Evolutionary conservation across 73 alveolate species (phyloP).

Genomic region (Uronychia binucleata): DNA sequence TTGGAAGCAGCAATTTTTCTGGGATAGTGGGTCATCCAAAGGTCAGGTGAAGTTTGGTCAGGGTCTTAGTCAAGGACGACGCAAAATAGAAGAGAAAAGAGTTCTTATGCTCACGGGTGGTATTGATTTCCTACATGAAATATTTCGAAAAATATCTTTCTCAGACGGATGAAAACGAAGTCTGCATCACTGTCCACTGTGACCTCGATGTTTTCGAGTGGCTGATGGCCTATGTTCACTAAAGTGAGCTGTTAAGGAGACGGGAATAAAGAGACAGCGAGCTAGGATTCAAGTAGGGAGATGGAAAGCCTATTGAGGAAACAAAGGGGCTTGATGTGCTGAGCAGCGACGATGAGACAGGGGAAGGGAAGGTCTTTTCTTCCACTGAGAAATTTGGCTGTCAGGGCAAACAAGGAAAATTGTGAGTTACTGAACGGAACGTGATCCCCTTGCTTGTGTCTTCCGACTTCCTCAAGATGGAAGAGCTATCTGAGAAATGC

Average conservation of each 20-base stretch:
- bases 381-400: neutral
- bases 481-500: neutral
- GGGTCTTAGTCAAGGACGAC: conserved; percentile 47
- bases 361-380: neutral
- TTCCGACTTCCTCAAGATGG: neutral
- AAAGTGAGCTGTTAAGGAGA: conserved; percentile 5
- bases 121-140: conserved; percentile 38
- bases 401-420: too few species aligned
- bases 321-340: conserved; percentile 10
- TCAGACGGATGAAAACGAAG: neutral
- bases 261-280: neutral
- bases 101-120: conserved; percentile 25
- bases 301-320: neutral
- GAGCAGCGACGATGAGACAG: conserved; percentile 6
- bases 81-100: conserved; percentile 25
- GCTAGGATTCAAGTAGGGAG: neutral
- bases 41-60: neutral
- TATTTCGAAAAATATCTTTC: conserved; percentile 47
- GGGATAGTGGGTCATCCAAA: neutral
- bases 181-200: neutral
- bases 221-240: conserved; percentile 1
- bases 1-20: neutral
- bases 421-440: neutral
- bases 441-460: neutral
- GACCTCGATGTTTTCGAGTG: neutral